A percentile compares a stretch with the other conserved stretches of the same genome.
phyloP scores from a whole-genome alignment of 495 filamentous ascomycete species.

The Amorphotheca resinae region DNA sequence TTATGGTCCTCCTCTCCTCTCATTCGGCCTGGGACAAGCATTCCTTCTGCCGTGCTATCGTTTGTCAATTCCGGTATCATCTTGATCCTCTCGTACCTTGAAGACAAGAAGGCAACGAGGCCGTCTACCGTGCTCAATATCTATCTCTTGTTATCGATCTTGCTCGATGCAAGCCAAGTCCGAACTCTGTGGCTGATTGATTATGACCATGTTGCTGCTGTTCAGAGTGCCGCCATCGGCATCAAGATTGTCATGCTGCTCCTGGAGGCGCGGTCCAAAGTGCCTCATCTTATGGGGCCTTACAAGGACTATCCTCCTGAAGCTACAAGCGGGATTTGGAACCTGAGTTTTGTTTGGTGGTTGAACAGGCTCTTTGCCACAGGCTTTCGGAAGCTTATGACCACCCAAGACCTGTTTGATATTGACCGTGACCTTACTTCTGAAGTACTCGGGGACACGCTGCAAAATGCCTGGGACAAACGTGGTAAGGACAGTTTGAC shows the following conservation, averaged over 20 bases:
- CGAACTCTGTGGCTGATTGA: constrained; percentile 32
- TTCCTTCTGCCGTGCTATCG: constrained; percentile 34
- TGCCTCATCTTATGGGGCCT: constrained; percentile 5
- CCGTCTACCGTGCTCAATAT: constrained; percentile 44
- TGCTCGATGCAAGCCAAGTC: constrained; percentile 39
- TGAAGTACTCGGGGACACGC: constrained; percentile 17
- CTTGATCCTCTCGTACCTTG: constrained; percentile 27
- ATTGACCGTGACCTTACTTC: constrained; percentile 22
- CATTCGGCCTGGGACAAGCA: constrained; percentile 29
- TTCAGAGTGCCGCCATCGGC: constrained; percentile 7
- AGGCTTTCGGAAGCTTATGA: constrained; percentile 29
- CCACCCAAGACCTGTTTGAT: constrained; percentile 28
- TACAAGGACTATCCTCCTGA: constrained; percentile 26
- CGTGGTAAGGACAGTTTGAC: constrained; percentile 5
- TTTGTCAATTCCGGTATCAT: constrained; percentile 26
- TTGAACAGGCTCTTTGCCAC: constrained; percentile 39
- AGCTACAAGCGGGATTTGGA: constrained; percentile 43
- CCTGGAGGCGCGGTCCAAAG: constrained; percentile 13
- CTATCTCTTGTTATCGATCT: constrained; percentile 47
- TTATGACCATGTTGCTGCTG: neutral
- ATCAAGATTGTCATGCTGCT: constrained; percentile 3
- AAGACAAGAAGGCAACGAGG: constrained; percentile 27
- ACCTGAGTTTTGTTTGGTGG: constrained; percentile 44
- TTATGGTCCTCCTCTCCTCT: constrained; percentile 32
- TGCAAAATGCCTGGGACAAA: constrained; percentile 19